Base-by-base conservation (phyloP, 2,329 filamentous ascomycete species). In the Trichoderma sp. region DNA sequence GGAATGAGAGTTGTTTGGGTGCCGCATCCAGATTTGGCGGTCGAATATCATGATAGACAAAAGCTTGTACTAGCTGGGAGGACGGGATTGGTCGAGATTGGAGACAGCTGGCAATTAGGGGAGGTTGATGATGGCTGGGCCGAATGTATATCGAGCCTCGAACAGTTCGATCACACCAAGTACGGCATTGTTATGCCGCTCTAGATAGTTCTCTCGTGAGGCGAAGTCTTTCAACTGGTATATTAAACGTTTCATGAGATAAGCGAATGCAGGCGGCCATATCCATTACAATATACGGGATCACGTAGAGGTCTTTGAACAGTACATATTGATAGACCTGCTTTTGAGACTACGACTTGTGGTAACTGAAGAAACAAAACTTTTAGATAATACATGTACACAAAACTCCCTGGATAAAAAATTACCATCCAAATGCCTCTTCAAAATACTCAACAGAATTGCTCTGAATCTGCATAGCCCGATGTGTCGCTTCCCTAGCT, bases 1-100 rank as follows among this genome's bases (percentile, higher is more conserved):
- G 91, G 90, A 0, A 93, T 93, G 90, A 84, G 90, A 74, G 89
- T 89, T 3, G 82, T 92, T 2, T 93, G 91, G 90, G 87, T 87
- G 70, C 90, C 90, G 24, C 89, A 93, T 77, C 83, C 83, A 4
- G 88, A 83, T 39, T 73, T 93, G 60, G 77, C 76, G 6, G 70
- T 61, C 1, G 79, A 81, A 71, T 82, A 80, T 73, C 51, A 69
- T 63, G 59, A 49, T 18, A 59, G 14, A 30, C 18, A 71, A 43
- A 72, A 75, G 39, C 34, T 68, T 16, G 68, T 73, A n/a, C 66
- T 74, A 18, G 73, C 73, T 39, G 73, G 72, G 13, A 73, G 68
- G 51, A 71, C 69, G 7, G 71, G 69, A 14, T 46, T 66, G 61
- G 58, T 71, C 59, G 68, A 70, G n/a, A n/a, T 74, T 16, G 73